Base-by-base conservation (phyloP, 176 grass and related monocot species). In the Elaeis guineensis region DNA sequence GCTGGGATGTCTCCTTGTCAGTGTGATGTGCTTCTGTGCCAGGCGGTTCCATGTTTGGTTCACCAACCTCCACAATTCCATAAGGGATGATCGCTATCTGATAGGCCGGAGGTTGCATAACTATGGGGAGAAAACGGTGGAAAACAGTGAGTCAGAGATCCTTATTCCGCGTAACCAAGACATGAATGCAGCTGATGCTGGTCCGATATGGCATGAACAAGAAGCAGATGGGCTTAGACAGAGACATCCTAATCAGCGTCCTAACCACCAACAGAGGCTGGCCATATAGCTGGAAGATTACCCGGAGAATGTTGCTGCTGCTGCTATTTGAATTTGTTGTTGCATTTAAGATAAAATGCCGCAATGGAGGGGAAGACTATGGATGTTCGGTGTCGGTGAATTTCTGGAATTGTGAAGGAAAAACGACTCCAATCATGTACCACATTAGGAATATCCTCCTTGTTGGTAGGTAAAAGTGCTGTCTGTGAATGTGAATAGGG, bases 181-280 rank as follows among this genome's bases (percentile, higher is more conserved):
- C 1, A 26, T 58, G 5, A 53, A 66, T 16, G 57, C 29, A 19
- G 62, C 64, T 0, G 81, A 82, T 4, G 16, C 18, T 5, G 75
- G 58, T 1, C 64, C 85, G 16, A 75, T 90, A 9, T 67, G 52
- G 11, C 22, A 18, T 4, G 78, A 90, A 15, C 74, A 62, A 59
- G 76, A 87, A 20, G 83, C 50, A 21, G 83, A 80, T 4, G 80
- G 80, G n/a, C 56, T 89, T 66, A 80, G 87, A 69, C 56, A 91
- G 62, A 78, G 92, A 69, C 74, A 35, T 18, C 80, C 64, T 35
- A 83, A 84, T 28, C 25, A 63, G 35, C 81, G 22, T 23, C 82
- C 58, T 8, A 70, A 86, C 61, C 70, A 82, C 57, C 83, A 86
- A 48, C 72, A 18, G 6, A 72, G 87, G 69, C 55, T 60, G 50